Base-by-base conservation (phyloP, 1,284 basidiomycete genomes). In the Cystobasidium pallidum region DNA sequence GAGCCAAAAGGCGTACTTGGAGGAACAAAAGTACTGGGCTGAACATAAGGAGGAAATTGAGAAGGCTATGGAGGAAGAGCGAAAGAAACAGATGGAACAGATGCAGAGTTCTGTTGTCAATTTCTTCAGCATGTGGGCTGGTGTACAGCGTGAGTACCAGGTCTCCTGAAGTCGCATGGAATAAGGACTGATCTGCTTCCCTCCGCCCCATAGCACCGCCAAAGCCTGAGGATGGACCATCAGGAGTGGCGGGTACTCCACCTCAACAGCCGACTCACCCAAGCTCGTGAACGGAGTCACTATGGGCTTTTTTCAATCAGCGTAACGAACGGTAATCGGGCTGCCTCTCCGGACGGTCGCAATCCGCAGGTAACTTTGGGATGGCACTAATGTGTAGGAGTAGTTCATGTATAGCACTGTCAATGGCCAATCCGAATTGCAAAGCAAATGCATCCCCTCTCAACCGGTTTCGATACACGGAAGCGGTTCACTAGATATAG, bases 1-100 rank as follows among this genome's bases (percentile, higher is more conserved):
- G 78, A 93, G 92, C 7, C 92, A 97, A 80, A 83, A 84, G 72
- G 86, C 87, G 64, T 98, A 96, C 81, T 82, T 85, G 75, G 89
- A 93, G 75, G 94, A 98, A 80, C 90, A 91, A 79, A 89, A 91
- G 75, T 96, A 93, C 82, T 89, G 95, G 80, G 83, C 83, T 49
- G 85, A 90, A 65, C 89, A 98, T 81, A 89, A 88, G 78, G 90
- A 86, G 55, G 87, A 90, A 75, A 88, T 98, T 77, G 89, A 93
- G 81, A 85, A 86, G 79, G 79, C 89, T 78, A 83, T 92, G 77
- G 88, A 92, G 79, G 89, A 91, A 75, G 92, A 97, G 78, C 88
- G 88, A 80, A 86, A 92, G 79, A 86, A 88, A 64, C 88, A 91
- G 84, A 83, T 88, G 78, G 84, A 85, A 70, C 81, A 82, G 75